These are phyloP conservation scores for Colletotrichum scovillei DNA, from an alignment of 2,329 filamentous ascomycete genomes.

Conservation along the genomic window DNA sequence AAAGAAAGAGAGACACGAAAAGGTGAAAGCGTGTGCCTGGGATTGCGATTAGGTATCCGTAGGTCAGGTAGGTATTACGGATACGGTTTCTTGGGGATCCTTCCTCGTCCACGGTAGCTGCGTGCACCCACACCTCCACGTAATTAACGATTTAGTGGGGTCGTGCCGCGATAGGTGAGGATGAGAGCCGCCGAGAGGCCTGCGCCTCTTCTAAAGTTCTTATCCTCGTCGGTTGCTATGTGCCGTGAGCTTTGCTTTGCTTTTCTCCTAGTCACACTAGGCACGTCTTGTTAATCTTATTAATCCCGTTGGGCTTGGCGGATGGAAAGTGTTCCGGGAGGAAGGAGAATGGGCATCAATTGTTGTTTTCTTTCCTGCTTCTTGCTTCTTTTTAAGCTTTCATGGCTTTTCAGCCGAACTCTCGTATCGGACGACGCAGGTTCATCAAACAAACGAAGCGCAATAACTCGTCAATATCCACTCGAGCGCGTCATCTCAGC, in stretches of 20 bases:
- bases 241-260: not conserved
- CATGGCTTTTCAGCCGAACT: not conserved
- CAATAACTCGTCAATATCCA: not conserved
- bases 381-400: not conserved
- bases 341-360: not conserved
- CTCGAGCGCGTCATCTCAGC: not conserved
- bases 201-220: conserved; percentile 21
- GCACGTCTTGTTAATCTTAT: not conserved
- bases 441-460: not conserved
- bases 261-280: not conserved
- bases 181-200: conserved; percentile 27
- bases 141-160: conserved; percentile 28
- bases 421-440: not conserved
- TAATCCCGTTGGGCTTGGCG: not conserved
- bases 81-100: conserved; percentile 9
- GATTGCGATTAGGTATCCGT: conserved; percentile 7
- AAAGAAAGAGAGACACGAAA: conserved; percentile 2
- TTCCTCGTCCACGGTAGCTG: not conserved
- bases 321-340: not conserved
- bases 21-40: conserved; percentile 17
- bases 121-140: conserved; percentile 29
- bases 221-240: not conserved
- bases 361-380: not conserved
- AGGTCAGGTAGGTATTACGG: conserved; percentile 9
- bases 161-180: conserved; percentile 6